Percentiles rank a stretch among this genome's conserved stretches.
phyloP scores from a whole-genome alignment of 163 green algal species.

The Chlamydomonas reinhardtii region DNA sequence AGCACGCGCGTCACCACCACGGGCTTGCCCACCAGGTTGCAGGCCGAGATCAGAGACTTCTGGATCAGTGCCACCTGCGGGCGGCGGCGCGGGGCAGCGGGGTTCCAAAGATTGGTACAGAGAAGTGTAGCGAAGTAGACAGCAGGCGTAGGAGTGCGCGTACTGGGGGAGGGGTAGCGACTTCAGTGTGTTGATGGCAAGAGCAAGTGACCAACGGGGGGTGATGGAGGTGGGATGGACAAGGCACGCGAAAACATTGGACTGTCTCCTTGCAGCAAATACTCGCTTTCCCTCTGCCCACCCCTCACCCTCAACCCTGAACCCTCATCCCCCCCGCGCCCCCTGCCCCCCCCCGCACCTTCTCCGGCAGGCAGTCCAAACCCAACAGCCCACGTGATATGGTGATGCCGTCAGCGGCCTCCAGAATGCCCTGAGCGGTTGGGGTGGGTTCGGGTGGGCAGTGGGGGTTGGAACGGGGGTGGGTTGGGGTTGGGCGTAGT shows the following conservation, averaged over 20 bases:
- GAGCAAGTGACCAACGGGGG: no score
- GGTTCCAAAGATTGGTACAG: no score
- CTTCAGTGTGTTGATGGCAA: no score
- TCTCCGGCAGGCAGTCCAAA: constrained; percentile 76
- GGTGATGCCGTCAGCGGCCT: constrained; percentile 79
- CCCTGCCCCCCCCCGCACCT: constrained; percentile 43
- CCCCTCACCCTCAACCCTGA: no score
- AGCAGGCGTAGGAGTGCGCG: background rate
- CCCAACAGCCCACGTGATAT: constrained; percentile 88
- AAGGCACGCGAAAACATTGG: no score
- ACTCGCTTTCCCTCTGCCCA: no score
- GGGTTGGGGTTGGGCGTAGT: no score
- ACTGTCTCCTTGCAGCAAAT: no score
- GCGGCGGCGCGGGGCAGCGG: background rate
- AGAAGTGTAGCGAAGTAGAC: no score
- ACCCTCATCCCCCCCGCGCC: no score
- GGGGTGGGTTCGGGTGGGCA: background rate
- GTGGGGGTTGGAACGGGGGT: background rate
- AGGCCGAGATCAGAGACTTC: constrained; percentile 75
- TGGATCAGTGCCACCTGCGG: constrained; percentile 72
- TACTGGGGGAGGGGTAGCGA: background rate
- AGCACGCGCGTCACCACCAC: constrained; percentile 74
- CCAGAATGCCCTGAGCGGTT: constrained; percentile 66
- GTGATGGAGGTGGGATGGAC: no score
- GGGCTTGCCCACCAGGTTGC: constrained; percentile 73